Evolutionary conservation across 1,284 basidiomycete genomes (phyloP).

Genomic region (Ceratobasidium theobromae): DNA sequence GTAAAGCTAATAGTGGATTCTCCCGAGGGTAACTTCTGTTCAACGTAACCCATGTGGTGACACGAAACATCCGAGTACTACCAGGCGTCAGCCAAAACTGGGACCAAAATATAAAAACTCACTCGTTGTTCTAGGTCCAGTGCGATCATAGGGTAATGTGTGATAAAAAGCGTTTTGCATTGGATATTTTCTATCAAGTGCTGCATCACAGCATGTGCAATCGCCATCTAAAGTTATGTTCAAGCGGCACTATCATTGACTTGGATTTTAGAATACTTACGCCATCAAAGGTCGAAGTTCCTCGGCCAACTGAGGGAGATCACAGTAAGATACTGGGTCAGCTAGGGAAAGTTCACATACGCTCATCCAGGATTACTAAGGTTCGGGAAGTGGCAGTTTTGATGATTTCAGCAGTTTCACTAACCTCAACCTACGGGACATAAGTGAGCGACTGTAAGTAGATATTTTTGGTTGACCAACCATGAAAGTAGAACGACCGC

Average conservation of each 20-base stretch:
- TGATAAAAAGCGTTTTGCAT: constrained; percentile 90
- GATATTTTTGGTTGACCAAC: constrained; percentile 79
- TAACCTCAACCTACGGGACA: constrained; percentile 74
- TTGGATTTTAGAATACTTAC: constrained; percentile 48
- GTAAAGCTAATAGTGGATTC: constrained; percentile 83
- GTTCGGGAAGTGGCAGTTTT: constrained; percentile 68
- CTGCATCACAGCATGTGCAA: constrained; percentile 76
- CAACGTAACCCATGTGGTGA: constrained; percentile 83
- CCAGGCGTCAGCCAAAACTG: not conserved
- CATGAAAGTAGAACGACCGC: constrained; percentile 36
- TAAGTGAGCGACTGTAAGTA: constrained; percentile 54
- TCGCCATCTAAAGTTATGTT: constrained; percentile 64
- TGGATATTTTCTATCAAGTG: constrained; percentile 63
- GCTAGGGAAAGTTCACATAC: constrained; percentile 10
- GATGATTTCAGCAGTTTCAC: constrained; percentile 90
- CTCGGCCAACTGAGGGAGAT: constrained; percentile 48
- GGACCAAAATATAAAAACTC: constrained; percentile 45
- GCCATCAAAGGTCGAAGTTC: constrained; percentile 83
- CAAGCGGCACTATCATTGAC: not conserved
- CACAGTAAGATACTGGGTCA: constrained; percentile 55
- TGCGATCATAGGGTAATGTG: constrained; percentile 74
- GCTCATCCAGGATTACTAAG: constrained; percentile 79
- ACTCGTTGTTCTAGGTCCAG: constrained; percentile 58
- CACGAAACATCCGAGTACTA: constrained; percentile 58
- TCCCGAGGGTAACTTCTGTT: constrained; percentile 58